Evolutionary conservation across 352 stramenopile species (phyloP).

Genomic region (Phytophthora fragariae): DNA sequence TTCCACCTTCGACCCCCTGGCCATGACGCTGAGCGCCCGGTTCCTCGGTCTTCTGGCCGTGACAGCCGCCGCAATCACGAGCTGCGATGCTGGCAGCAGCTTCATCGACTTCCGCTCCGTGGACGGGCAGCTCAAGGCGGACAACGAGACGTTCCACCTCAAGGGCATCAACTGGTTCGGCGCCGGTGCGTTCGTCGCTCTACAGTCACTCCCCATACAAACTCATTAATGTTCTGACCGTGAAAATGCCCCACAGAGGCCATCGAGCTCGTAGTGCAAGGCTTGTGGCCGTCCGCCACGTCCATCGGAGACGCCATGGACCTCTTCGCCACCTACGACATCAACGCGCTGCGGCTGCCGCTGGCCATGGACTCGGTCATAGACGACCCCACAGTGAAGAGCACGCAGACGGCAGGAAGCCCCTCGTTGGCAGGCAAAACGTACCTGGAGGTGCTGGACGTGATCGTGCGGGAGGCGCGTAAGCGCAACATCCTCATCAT

Average conservation of each 20-base stretch:
- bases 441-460: conserved; percentile 71
- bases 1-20: not conserved
- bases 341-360: conserved; percentile 71
- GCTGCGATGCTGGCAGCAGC: conserved; percentile 28
- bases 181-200: conserved; percentile 40
- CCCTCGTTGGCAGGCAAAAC: conserved; percentile 53
- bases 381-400: conserved; percentile 51
- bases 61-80: not conserved
- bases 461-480: conserved; percentile 58
- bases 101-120: conserved; percentile 75
- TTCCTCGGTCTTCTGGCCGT: conserved; percentile 9
- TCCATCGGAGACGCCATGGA: conserved; percentile 60
- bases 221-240: not conserved
- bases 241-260: conserved; percentile 41
- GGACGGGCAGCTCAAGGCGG: conserved; percentile 59
- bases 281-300: conserved; percentile 72
- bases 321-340: conserved; percentile 51
- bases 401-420: conserved; percentile 54
- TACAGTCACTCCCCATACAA: not conserved
- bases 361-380: conserved; percentile 76
- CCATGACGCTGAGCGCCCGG: conserved; percentile 10
- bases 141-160: conserved; percentile 65
- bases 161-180: conserved; percentile 84
- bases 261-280: conserved; percentile 67
- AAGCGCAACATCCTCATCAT: conserved; percentile 77